A percentile compares a stretch with the other conserved stretches of the same genome.
These are phyloP conservation scores for Proliferodiscus dingleyae DNA, from an alignment of 2,329 filamentous ascomycete species.

Conservation along the genomic window DNA sequence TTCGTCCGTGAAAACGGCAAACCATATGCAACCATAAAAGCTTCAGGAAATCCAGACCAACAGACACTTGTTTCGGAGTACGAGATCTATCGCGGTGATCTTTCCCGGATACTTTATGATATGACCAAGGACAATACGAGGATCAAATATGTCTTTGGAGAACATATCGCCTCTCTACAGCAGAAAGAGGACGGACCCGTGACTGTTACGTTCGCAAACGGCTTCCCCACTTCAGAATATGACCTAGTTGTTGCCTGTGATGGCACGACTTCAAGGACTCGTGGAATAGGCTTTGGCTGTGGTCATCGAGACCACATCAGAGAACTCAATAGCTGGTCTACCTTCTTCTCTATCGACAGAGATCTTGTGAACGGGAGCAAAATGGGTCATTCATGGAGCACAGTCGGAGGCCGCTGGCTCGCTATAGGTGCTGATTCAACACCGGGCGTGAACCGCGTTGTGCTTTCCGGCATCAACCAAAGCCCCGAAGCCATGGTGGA, in stretches of 20 bases:
- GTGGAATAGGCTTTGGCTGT: no score
- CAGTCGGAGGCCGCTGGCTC: conserved; percentile 17
- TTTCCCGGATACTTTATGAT: conserved; percentile 37
- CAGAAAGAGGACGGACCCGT: conserved; percentile 29
- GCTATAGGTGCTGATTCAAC: conserved; percentile 19
- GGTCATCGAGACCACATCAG: no score
- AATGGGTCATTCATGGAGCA: no score
- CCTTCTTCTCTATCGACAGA: no score
- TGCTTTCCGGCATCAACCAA: no score
- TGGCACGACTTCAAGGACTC: conserved; percentile 34
- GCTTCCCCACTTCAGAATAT: conserved; percentile 35
- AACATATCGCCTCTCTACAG: conserved; percentile 21
- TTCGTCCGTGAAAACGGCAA: conserved; percentile 38
- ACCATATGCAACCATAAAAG: conserved; percentile 36
- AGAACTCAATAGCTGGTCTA: conserved; percentile 11
- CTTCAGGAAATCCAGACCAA: conserved; percentile 29
- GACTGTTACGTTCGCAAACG: conserved; percentile 38
- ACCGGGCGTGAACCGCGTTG: no score
- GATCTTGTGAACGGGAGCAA: no score
- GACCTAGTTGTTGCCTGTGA: conserved; percentile 53
- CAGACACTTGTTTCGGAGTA: conserved; percentile 36
- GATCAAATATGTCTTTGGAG: conserved; percentile 33
- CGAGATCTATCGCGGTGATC: conserved; percentile 42
- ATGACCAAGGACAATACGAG: conserved; percentile 26
- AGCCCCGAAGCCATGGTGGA: background rate